Evolutionary conservation across 495 filamentous ascomycete genomes (phyloP), one percentile per base, ranked within the genome.

Genomic region (Saxophila tyrrhenica): DNA sequence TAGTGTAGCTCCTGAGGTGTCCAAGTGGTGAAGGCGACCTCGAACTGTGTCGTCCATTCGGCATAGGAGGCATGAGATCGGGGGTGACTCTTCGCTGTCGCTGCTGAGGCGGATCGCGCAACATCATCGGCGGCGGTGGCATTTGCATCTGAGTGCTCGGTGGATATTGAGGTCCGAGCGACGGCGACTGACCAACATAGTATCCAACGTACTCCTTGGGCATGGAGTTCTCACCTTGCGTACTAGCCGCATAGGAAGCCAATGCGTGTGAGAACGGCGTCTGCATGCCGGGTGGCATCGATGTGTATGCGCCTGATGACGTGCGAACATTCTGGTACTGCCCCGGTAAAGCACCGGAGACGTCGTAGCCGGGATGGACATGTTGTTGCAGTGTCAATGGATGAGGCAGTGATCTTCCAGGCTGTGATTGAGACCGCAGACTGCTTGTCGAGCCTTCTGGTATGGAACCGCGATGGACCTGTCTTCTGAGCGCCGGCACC

Each of bases 201-300:
- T 84, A 86, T 62, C 81, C 80, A 55, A 84, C 68, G 65, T 85
- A 83, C 59, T 85, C 81, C 53, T 80, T 76, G 16, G 65, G 68
- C 41, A 63, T 62, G 17, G 62, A 63, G 44, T 65, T 61, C 44
- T 68, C 64, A n/a, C 51, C 71, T 58, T 51, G 64, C 66, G 58
- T 79, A 73, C 48, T 78, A 76, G 59, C 55, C 7, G 50, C 25
- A 45, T 54, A 39, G 10, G 11, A 21, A 10, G 63, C 29, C 39
- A 52, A 8, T 39, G 47, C 23, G 43, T 39, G 48, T 13, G 51
- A 21, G 44, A 50, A 59, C 24, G 29, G 55, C 43, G 52, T 5
- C 20, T 52, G 56, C 23, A 53, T 19, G 22, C 49, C 50, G 10
- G 29, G 17, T 48, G 51, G 56, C 11, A 17, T 23, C 16, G 24